These are phyloP conservation scores for Tylopilus sp. DNA, from an alignment of 768 basidiomycete genomes.

Conservation along the genomic window DNA sequence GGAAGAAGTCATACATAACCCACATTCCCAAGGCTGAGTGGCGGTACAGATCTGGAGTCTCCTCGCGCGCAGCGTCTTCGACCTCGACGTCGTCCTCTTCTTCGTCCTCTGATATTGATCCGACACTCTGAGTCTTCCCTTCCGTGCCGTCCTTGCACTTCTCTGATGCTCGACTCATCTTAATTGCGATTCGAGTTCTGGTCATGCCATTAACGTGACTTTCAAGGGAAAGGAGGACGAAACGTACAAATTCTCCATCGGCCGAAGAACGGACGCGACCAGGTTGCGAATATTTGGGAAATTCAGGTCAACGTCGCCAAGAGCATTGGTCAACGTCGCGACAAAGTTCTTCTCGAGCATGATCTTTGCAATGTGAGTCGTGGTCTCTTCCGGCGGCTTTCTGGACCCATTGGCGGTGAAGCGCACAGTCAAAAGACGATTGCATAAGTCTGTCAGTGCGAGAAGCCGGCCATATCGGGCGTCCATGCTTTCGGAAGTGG, in stretches of 20 bases:
- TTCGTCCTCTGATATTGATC: conserved; percentile 44
- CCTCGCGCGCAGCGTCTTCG: conserved; percentile 59
- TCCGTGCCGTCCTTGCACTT: conserved; percentile 59
- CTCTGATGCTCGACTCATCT: conserved; percentile 82
- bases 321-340: conserved; percentile 76
- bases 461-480: conserved; percentile 84
- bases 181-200: conserved; percentile 96
- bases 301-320: conserved; percentile 93
- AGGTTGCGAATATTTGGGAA: conserved; percentile 87
- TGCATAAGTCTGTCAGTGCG: conserved; percentile 82
- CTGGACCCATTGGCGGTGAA: conserved; percentile 51
- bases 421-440: conserved; percentile 80
- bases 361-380: conserved; percentile 90
- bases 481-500: conserved; percentile 57
- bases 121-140: conserved; percentile 42
- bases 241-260: conserved; percentile 84
- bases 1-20: conserved; percentile 26
- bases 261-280: conserved; percentile 83
- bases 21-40: conserved; percentile 96
- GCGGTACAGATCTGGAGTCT: conserved; percentile 91
- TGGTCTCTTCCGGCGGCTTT: conserved; percentile 64
- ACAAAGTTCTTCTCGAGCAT: conserved; percentile 99
- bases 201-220: conserved; percentile 8
- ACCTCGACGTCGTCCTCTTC: conserved; percentile 56
- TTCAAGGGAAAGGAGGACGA: neutral